A percentile compares a stretch with the other conserved stretches of the same genome.
phyloP scores from a whole-genome alignment of 768 basidiomycete species.

The Boletus tomentosulus region DNA sequence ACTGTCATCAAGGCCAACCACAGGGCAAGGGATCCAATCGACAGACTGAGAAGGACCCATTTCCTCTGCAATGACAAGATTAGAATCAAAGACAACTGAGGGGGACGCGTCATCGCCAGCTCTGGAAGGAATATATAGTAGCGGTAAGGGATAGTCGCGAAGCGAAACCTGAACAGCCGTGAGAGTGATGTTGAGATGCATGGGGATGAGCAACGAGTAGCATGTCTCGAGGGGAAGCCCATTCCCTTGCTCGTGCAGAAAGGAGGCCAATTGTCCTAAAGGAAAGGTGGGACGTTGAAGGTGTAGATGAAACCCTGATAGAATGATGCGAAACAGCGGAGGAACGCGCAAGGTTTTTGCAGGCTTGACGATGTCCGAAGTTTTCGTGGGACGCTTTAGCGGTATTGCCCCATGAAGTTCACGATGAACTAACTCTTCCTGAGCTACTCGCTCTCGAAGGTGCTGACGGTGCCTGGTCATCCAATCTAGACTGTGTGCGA shows the following conservation, averaged over 20 bases:
- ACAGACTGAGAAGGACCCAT: constrained; percentile 64
- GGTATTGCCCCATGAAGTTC: constrained; percentile 39
- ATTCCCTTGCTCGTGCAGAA: constrained; percentile 61
- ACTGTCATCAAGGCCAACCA: constrained; percentile 56
- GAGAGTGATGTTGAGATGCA: constrained; percentile 71
- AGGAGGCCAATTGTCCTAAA: constrained; percentile 49
- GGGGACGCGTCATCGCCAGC: constrained; percentile 31
- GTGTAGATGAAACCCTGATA: constrained; percentile 55
- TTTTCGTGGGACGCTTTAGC: constrained; percentile 26
- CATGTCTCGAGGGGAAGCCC: constrained; percentile 65
- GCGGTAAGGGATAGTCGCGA: constrained; percentile 86
- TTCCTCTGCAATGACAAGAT: constrained; percentile 86
- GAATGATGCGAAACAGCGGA: constrained; percentile 66
- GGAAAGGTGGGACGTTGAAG: constrained; percentile 61
- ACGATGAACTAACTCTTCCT: constrained; percentile 45
- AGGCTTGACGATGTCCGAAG: constrained; percentile 44
- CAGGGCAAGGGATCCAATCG: constrained; percentile 65
- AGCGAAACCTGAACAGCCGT: constrained; percentile 57
- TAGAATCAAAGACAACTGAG: constrained; percentile 64
- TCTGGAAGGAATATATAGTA: constrained; percentile 66
- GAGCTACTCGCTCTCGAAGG: constrained; percentile 43
- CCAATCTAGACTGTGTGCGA: constrained; percentile 75
- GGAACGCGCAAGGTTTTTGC: constrained; percentile 37
- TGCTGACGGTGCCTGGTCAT: constrained; percentile 48
- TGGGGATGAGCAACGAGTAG: constrained; percentile 78